Conservation (phyloP, 2,329 filamentous ascomycete species). For the Elsinoe fawcettii region DNA sequence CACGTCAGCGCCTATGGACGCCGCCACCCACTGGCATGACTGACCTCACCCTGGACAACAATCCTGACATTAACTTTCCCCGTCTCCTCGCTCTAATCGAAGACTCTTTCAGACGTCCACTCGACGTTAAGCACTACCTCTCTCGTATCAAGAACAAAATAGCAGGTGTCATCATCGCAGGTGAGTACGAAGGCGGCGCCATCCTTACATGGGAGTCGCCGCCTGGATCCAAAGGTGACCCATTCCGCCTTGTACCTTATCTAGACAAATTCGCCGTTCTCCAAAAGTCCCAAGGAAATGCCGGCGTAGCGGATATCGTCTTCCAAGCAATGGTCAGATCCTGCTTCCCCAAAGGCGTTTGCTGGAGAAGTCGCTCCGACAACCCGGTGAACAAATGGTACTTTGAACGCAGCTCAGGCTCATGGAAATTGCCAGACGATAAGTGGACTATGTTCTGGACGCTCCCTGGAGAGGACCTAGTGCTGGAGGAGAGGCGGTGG, state of each 20-base stretch:
- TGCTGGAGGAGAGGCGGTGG: slow-evolving; percentile 39
- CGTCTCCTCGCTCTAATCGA: slow-evolving; percentile 82
- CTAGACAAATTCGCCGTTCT: slow-evolving; percentile 96
- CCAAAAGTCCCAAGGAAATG: slow-evolving; percentile 73
- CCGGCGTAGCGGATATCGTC: slow-evolving; percentile 84
- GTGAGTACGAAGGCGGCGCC: slow-evolving; percentile 92
- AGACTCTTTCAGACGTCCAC: slow-evolving; percentile 78
- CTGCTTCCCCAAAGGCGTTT: slow-evolving; percentile 82
- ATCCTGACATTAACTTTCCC: slow-evolving; percentile 73
- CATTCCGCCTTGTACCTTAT: slow-evolving; percentile 71
- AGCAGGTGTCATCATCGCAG: slow-evolving; percentile 88
- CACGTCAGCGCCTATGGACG: slow-evolving; percentile 57
- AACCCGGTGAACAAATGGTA: slow-evolving; percentile 99
- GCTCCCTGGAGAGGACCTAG: slow-evolving; percentile 52
- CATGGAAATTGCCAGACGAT: slow-evolving; percentile 69
- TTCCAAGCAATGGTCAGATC: slow-evolving; percentile 91
- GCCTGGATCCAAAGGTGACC: slow-evolving; percentile 32
- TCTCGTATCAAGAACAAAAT: slow-evolving; percentile 70
- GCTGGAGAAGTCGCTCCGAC: slow-evolving; percentile 81
- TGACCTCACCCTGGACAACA: slow-evolving; percentile 59
- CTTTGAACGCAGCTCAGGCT: slow-evolving; percentile 81
- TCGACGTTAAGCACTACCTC: slow-evolving; percentile 79
- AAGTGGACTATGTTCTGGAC: slow-evolving; percentile 99
- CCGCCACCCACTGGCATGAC: slow-evolving; percentile 52
- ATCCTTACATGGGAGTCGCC: slow-evolving; percentile 91